Evolutionary conservation across 164 flowering plant species (phyloP).

Genomic region (Houttuynia cordata): DNA sequence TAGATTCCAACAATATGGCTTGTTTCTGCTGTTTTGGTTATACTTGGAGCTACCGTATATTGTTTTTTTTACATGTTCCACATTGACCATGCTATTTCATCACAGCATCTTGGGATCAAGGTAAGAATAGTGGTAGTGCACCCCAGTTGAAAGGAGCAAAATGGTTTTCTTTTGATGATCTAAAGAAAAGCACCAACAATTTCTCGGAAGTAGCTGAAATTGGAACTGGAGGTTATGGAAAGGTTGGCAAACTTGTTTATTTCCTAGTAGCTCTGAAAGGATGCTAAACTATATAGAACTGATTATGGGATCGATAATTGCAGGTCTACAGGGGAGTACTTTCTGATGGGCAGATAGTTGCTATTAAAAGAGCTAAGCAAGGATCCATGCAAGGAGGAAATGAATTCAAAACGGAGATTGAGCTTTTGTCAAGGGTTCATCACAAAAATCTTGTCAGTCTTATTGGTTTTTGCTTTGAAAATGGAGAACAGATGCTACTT

Average conservation of each 20-base stretch:
- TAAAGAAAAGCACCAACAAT: slow-evolving; percentile 44
- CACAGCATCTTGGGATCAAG: slow-evolving; percentile 38
- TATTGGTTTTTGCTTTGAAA: slow-evolving; percentile 64
- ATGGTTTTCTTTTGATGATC: slow-evolving; percentile 49
- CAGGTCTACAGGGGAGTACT: slow-evolving; percentile 58
- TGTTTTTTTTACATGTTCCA: background rate
- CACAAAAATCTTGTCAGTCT: slow-evolving; percentile 68
- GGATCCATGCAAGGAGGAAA: slow-evolving; percentile 63
- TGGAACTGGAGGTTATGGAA: slow-evolving; percentile 36
- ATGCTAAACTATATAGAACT: background rate
- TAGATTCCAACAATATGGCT: background rate
- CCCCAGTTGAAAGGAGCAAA: slow-evolving; percentile 57
- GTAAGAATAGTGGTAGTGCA: slow-evolving; percentile 20
- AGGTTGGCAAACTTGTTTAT: slow-evolving; percentile 9
- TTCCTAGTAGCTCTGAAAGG: slow-evolving; percentile 35
- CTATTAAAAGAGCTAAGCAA: slow-evolving; percentile 65
- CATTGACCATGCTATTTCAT: background rate
- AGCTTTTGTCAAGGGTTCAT: slow-evolving; percentile 64
- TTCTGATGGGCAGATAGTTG: slow-evolving; percentile 38
- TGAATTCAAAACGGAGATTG: slow-evolving; percentile 67
- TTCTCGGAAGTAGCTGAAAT: slow-evolving; percentile 47
- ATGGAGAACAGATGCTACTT: slow-evolving; percentile 65
- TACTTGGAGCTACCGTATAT: background rate
- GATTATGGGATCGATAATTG: background rate
- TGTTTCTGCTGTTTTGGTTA: background rate